Percentiles rank a stretch among this genome's conserved stretches.
Evolutionary conservation across 2,329 filamentous ascomycete genomes (phyloP).

Genomic region (Nigrograna mackinnonii): DNA sequence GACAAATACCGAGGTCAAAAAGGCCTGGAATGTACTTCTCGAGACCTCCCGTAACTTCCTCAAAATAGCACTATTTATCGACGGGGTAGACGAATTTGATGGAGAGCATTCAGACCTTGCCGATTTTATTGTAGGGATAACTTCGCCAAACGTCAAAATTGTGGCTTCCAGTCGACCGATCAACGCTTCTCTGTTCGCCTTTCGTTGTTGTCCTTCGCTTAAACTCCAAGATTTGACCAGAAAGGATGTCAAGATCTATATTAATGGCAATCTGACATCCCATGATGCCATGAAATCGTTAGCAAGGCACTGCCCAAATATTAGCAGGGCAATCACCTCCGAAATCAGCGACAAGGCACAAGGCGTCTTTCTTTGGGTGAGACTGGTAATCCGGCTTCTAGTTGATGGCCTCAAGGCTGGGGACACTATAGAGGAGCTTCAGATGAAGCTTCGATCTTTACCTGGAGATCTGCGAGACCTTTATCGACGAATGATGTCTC

Average conservation of each 20-base stretch:
- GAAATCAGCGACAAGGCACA: slow-evolving; percentile 4
- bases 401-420: slow-evolving; percentile 12
- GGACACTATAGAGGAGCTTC: slow-evolving; percentile 10
- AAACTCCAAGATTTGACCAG: slow-evolving; percentile 12
- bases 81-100: slow-evolving; percentile 22
- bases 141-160: slow-evolving; percentile 10
- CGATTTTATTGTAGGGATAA: slow-evolving; percentile 4
- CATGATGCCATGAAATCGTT: slow-evolving; percentile 1
- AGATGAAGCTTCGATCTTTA: slow-evolving; percentile 6
- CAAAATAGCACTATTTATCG: slow-evolving; percentile 18
- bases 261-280: slow-evolving; percentile 3
- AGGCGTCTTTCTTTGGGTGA: slow-evolving; percentile 15
- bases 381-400: slow-evolving; percentile 12
- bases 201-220: slow-evolving; percentile 10
- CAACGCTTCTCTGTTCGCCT: slow-evolving; percentile 8
- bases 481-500: slow-evolving; percentile 8
- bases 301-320: neutral
- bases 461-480: slow-evolving; percentile 11
- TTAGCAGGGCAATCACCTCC: neutral
- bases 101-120: slow-evolving; percentile 13
- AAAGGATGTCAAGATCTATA: slow-evolving; percentile 10
- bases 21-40: slow-evolving; percentile 7
- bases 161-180: slow-evolving; percentile 19
- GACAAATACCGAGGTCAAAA: slow-evolving; percentile 4
- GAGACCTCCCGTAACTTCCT: slow-evolving; percentile 4